Percentiles rank a stretch among this genome's conserved stretches.
phyloP scores from a whole-genome alignment of 2,329 filamentous ascomycete genomes.

The Celoporthe dispersa region DNA sequence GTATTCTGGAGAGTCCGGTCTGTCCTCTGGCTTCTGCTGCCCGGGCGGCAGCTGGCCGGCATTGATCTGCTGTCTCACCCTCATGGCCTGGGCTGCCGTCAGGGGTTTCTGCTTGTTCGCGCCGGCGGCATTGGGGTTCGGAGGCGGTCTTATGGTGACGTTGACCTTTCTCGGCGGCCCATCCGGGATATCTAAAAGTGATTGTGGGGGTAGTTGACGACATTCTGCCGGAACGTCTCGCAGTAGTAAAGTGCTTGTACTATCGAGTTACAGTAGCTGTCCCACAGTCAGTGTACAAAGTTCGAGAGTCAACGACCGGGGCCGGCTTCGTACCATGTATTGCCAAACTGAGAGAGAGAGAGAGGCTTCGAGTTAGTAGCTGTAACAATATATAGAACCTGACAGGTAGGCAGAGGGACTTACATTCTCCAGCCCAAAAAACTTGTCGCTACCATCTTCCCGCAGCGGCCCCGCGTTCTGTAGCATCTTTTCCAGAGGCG shows the following conservation, averaged over 20 bases:
- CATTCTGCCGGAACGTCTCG: constrained; percentile 87
- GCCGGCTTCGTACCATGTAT: constrained; percentile 76
- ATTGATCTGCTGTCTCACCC: constrained; percentile 59
- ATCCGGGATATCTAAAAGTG: constrained; percentile 71
- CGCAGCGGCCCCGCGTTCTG: constrained; percentile 79
- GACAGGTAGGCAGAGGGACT: constrained; percentile 43
- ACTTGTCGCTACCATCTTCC: constrained; percentile 92
- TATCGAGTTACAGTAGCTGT: constrained; percentile 97
- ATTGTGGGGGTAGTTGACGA: constrained; percentile 86
- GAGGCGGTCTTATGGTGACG: constrained; percentile 63
- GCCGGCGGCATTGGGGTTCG: constrained; percentile 52
- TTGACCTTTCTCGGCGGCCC: constrained; percentile 60
- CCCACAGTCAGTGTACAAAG: constrained; percentile 30
- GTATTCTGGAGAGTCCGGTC: constrained; percentile 91
- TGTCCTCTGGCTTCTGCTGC: constrained; percentile 77
- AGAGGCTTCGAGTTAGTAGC: constrained; percentile 17
- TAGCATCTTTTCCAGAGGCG: constrained; percentile 75
- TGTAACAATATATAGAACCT: not conserved
- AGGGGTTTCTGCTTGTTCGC: constrained; percentile 56
- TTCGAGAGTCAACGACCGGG: constrained; percentile 12
- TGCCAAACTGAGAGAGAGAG: constrained; percentile 75
- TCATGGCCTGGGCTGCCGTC: constrained; percentile 59
- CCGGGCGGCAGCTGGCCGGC: constrained; percentile 58
- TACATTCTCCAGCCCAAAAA: constrained; percentile 98
- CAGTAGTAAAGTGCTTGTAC: constrained; percentile 97